Percentiles rank a stretch among this genome's conserved stretches.
Evolutionary conservation across 2,329 filamentous ascomycete genomes (phyloP).

Genomic region (Biscogniauxia sp.): DNA sequence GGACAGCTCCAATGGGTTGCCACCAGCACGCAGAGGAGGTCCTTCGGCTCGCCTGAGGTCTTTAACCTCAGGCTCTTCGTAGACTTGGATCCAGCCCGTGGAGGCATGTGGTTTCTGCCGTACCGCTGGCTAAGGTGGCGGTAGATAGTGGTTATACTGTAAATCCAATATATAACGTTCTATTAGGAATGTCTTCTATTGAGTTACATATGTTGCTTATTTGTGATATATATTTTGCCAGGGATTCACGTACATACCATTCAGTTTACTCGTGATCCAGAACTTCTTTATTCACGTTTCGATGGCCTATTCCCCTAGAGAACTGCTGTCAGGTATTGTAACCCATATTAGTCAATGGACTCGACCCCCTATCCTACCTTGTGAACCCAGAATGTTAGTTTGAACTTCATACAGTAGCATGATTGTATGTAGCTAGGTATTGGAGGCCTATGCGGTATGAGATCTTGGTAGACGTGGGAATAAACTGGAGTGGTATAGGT

Average conservation of each 20-base stretch:
- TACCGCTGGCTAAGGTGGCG: neutral
- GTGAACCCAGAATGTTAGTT: neutral
- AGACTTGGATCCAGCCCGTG: neutral
- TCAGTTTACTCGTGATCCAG: too few species aligned
- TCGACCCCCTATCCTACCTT: neutral
- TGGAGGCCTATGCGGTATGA: neutral
- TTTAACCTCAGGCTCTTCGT: neutral
- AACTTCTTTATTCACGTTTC: too few species aligned
- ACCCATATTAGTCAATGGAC: neutral
- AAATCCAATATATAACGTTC: neutral
- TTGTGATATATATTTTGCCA: neutral
- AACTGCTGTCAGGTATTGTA: neutral
- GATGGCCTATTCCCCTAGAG: too few species aligned
- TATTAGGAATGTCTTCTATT: neutral
- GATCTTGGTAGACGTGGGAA: neutral
- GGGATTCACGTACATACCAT: neutral
- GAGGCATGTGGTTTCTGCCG: neutral
- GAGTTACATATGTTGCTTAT: neutral
- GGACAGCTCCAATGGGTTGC: slow-evolving; percentile 5
- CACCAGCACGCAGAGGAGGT: neutral
- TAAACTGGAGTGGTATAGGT: neutral
- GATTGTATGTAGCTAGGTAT: neutral
- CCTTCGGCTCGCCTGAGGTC: neutral
- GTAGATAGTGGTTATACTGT: neutral
- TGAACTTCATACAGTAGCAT: neutral